These are phyloP conservation scores for Alternaria panax DNA, from an alignment of 2,329 filamentous ascomycete genomes.

Conservation along the genomic window DNA sequence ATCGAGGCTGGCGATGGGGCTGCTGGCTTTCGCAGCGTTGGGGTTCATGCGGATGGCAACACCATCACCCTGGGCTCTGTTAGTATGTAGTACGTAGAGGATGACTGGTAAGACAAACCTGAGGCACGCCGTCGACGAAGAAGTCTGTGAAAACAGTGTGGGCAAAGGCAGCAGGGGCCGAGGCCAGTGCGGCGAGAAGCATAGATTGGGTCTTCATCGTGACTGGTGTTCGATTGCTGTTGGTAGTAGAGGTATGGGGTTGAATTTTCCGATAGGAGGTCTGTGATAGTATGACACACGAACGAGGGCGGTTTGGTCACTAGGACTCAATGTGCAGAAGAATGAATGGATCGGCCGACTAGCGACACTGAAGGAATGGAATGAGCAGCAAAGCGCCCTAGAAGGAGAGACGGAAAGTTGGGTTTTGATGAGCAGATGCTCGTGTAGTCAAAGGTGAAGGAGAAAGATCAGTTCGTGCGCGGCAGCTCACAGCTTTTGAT, in stretches of 20 bases:
- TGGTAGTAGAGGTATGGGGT: slow-evolving; percentile 4
- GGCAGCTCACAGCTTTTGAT: slow-evolving; percentile 34
- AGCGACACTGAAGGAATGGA: slow-evolving; percentile 47
- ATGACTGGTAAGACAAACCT: slow-evolving; percentile 27
- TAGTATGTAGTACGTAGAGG: slow-evolving; percentile 22
- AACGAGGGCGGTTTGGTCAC: slow-evolving; percentile 36
- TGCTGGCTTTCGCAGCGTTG: slow-evolving; percentile 60
- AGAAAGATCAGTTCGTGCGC: slow-evolving; percentile 7
- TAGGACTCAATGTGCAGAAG: slow-evolving; percentile 36
- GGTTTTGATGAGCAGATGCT: slow-evolving; percentile 29
- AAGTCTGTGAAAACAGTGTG: slow-evolving; percentile 49
- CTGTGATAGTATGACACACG: slow-evolving; percentile 32
- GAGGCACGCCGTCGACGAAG: slow-evolving; percentile 43
- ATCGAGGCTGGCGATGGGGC: slow-evolving; percentile 64
- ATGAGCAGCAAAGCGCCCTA: slow-evolving; percentile 34
- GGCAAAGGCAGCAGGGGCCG: slow-evolving; percentile 42
- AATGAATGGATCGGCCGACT: slow-evolving; percentile 45
- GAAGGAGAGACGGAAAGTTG: slow-evolving; percentile 45
- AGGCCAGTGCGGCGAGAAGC: slow-evolving; percentile 43
- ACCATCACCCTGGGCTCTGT: slow-evolving; percentile 66
- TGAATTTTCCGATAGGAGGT: slow-evolving; percentile 5
- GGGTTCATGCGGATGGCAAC: slow-evolving; percentile 74
- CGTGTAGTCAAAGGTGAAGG: slow-evolving; percentile 31
- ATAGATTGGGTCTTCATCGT: slow-evolving; percentile 47
- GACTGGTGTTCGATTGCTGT: slow-evolving; percentile 8